Evolutionary conservation across 2,329 filamentous ascomycete species (phyloP).

Genomic region (Cladophialophora exuberans): DNA sequence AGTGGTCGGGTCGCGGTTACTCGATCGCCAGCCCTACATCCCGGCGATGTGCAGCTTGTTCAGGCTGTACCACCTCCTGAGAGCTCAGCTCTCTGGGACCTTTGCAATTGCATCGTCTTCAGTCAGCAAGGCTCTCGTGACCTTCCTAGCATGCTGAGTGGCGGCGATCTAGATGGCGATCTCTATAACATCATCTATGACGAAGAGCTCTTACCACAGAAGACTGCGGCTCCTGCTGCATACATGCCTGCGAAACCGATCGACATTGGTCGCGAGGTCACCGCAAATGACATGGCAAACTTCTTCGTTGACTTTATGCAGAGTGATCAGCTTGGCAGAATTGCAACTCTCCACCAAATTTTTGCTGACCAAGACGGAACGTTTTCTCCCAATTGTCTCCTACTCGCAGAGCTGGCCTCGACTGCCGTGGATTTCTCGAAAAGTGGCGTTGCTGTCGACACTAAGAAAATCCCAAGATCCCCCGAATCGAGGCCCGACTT

Average conservation of each 20-base stretch:
- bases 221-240: slow-evolving; percentile 62
- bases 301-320: slow-evolving; percentile 80
- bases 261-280: slow-evolving; percentile 65
- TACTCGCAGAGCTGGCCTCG: slow-evolving; percentile 67
- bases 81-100: slow-evolving; percentile 61
- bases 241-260: slow-evolving; percentile 64
- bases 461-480: slow-evolving; percentile 47
- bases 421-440: slow-evolving; percentile 77
- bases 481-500: slow-evolving; percentile 53
- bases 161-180: slow-evolving; percentile 84
- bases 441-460: slow-evolving; percentile 64
- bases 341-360: slow-evolving; percentile 66
- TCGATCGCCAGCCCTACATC: slow-evolving; percentile 77
- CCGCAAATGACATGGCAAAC: slow-evolving; percentile 68
- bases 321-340: slow-evolving; percentile 66
- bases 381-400: slow-evolving; percentile 53
- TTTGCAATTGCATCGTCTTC: slow-evolving; percentile 79
- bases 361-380: slow-evolving; percentile 66
- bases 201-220: slow-evolving; percentile 11
- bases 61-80: slow-evolving; percentile 61
- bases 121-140: slow-evolving; percentile 73
- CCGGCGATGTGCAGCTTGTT: slow-evolving; percentile 75
- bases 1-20: slow-evolving; percentile 63
- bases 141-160: slow-evolving; percentile 75
- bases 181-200: slow-evolving; percentile 82